These are phyloP conservation scores for Alternaria sp. DNA, from an alignment of 2,329 filamentous ascomycete species.

Conservation along the genomic window DNA sequence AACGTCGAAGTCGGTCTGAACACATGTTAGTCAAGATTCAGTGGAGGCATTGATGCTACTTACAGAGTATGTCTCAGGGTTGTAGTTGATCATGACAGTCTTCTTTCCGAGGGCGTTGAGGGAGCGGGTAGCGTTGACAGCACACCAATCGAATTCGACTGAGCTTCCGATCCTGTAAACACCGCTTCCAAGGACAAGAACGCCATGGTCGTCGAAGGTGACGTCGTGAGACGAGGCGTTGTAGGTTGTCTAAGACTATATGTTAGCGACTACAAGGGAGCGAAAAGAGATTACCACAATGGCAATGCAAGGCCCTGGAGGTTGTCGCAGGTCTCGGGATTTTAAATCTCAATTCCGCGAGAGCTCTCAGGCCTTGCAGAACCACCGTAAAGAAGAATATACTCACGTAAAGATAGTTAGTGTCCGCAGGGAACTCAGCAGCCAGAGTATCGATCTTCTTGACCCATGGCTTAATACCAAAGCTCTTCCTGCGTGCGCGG, in stretches of 20 bases:
- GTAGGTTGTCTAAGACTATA: constrained; percentile 87
- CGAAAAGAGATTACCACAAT: not conserved
- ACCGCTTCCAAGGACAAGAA: constrained; percentile 88
- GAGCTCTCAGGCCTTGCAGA: not conserved
- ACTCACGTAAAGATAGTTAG: constrained; percentile 13
- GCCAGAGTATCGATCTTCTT: constrained; percentile 99
- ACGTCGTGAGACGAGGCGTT: constrained; percentile 95
- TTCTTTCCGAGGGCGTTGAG: constrained; percentile 90
- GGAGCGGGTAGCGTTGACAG: constrained; percentile 86
- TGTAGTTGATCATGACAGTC: constrained; percentile 91
- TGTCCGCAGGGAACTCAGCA: constrained; percentile 66
- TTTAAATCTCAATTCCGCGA: not conserved
- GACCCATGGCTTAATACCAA: constrained; percentile 92
- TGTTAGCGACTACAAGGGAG: constrained; percentile 15
- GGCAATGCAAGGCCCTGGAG: not conserved
- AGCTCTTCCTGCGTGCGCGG: constrained; percentile 81
- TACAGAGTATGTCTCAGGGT: constrained; percentile 47
- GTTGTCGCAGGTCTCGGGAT: not conserved
- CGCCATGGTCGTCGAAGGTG: constrained; percentile 90
- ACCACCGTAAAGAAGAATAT: not conserved
- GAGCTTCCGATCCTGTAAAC: constrained; percentile 98
- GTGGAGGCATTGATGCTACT: constrained; percentile 43
- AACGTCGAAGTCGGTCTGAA: constrained; percentile 81
- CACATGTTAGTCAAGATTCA: constrained; percentile 21
- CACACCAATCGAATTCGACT: constrained; percentile 99